Percentiles rank a stretch among this genome's conserved stretches.
These are phyloP conservation scores for Fusarium virguliforme DNA, from an alignment of 2,329 filamentous ascomycete genomes.

Conservation along the genomic window DNA sequence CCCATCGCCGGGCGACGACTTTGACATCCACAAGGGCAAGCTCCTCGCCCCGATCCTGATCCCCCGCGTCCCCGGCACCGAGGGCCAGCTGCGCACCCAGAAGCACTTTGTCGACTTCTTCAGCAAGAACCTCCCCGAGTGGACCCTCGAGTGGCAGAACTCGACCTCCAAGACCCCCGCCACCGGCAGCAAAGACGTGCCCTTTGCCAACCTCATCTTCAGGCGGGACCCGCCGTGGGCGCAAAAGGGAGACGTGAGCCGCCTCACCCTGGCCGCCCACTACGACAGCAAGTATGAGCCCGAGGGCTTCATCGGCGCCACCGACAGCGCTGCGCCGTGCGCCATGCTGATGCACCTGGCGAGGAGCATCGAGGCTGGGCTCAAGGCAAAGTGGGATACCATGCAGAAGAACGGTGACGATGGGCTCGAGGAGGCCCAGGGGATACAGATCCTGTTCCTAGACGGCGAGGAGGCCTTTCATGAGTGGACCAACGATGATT, in stretches of 20 bases:
- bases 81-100: constrained; percentile 80
- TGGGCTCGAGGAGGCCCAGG: constrained; percentile 81
- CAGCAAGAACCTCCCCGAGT: constrained; percentile 78
- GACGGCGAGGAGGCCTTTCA: constrained; percentile 96
- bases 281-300: constrained; percentile 90
- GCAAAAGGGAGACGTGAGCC: constrained; percentile 79
- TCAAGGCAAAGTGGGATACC: constrained; percentile 86
- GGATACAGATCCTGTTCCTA: constrained; percentile 89
- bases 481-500: constrained; percentile 85
- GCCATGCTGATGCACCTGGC: constrained; percentile 93
- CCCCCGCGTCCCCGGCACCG: constrained; percentile 89
- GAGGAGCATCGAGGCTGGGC: constrained; percentile 81
- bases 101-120: constrained; percentile 91
- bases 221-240: constrained; percentile 91
- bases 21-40: constrained; percentile 82
- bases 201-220: constrained; percentile 90
- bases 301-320: constrained; percentile 91
- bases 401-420: constrained; percentile 74
- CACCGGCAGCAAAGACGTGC: constrained; percentile 78
- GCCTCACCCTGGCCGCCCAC: constrained; percentile 91
- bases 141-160: constrained; percentile 89
- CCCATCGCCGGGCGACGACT: constrained; percentile 80
- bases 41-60: constrained; percentile 90
- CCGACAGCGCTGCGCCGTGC: constrained; percentile 93
- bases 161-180: constrained; percentile 88